Base-by-base conservation (phyloP, 78 protist species). In the Dictyostelium brefeldianum region DNA sequence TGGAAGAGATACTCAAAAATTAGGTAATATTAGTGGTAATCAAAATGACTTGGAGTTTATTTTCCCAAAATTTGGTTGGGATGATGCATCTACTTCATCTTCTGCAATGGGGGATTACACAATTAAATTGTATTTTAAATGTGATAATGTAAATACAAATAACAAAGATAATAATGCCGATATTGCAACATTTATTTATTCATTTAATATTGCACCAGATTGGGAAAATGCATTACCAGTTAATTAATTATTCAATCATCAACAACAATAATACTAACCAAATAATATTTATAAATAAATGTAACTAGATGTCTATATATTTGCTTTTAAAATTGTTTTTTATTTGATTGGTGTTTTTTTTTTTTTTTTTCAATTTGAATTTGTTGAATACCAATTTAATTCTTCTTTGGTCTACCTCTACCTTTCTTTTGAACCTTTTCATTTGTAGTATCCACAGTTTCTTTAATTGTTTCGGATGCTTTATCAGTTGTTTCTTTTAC, bases 371-470 rank as follows among this genome's bases (percentile, higher is more conserved):
- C 11, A 4, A 57, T 3, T 15, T 67, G 25, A 31, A 31, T 29
- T 25, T 65, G 1, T 27, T 64, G n/a, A 12, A 1, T 18, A 54
- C 17, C 0, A 11, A 0, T 70, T 70, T 70, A 73, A 31, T 73
- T 47, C 46, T 73, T 73, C 79, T 73, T 73, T 20, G 79, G 79
- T 73, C 79, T 73, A 46, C 79, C 79, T 73, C 79, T 73, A 46
- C 79, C 79, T 73, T 73, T 73, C 79, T 73, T 73, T 73, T 73
- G 59, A 9, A 73, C 31, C 46, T 73, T 47, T 11, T 73, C 79
- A 73, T 73, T 73, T 20, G 50, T 10, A 73, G 41, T 47, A n/a
- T 73, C 29, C 6, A 29, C 56, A 4, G 79, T n/a, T 6, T 73
- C 79, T 73, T 73, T 73, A 15, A 46, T 50, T 2, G 79, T 14